phyloP scores from a whole-genome alignment of 257 asterid genomes.

The Nicotiana noctiflora region DNA sequence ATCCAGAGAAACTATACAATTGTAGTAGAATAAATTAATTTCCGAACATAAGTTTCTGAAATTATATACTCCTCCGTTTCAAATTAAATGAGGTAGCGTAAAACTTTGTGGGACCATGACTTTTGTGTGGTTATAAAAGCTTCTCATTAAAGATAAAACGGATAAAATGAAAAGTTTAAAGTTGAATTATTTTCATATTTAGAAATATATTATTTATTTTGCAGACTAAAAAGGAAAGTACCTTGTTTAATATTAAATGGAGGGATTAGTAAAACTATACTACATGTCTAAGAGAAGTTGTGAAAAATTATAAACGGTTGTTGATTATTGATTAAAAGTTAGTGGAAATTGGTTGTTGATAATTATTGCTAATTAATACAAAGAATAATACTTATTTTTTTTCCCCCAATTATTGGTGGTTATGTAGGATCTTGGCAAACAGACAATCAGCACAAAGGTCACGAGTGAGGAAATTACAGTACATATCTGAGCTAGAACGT shows the following conservation, averaged over 20 bases:
- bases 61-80: too few species aligned
- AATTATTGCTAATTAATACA: too few species aligned
- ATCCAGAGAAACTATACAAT: background rate
- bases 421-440: slow-evolving; percentile 73
- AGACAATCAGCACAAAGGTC: slow-evolving; percentile 97
- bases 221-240: too few species aligned
- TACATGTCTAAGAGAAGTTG: background rate
- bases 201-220: too few species aligned
- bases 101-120: too few species aligned
- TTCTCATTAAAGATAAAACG: too few species aligned
- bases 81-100: too few species aligned
- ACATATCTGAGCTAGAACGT: slow-evolving; percentile 89
- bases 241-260: too few species aligned
- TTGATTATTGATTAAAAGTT: background rate
- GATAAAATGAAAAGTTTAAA: too few species aligned
- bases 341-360: background rate
- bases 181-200: too few species aligned
- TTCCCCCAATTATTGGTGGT: background rate
- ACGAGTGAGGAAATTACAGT: slow-evolving; percentile 83
- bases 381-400: background rate
- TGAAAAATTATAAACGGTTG: background rate
- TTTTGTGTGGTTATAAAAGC: too few species aligned
- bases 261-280: background rate
- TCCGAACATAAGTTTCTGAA: background rate
- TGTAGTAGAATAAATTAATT: background rate